phyloP scores from a whole-genome alignment of 441 rosid genomes.

The Adansonia gregorii region DNA sequence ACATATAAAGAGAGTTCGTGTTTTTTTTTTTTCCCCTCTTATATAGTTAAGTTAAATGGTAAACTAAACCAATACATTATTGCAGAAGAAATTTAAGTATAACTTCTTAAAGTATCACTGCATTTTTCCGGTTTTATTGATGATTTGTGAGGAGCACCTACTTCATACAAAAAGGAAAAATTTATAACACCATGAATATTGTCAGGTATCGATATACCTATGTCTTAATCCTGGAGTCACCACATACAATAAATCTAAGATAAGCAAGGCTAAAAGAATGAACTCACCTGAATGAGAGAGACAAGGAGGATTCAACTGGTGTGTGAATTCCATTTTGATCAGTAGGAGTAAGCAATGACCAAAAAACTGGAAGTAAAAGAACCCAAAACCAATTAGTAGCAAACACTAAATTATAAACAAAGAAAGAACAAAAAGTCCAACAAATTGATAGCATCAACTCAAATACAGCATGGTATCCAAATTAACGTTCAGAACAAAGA shows the following conservation, averaged over 20 bases:
- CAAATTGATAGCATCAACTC: not conserved
- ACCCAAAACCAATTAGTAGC: conserved; percentile 17
- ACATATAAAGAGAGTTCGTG: no score
- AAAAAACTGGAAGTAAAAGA: conserved; percentile 59
- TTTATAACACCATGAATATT: not conserved
- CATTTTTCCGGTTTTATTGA: not conserved
- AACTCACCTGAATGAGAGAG: conserved; percentile 78
- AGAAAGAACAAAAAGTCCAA: not conserved
- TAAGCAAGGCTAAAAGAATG: not conserved
- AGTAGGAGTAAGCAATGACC: conserved; percentile 74
- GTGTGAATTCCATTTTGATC: conserved; percentile 52
- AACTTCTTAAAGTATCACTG: not conserved
- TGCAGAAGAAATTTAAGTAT: not conserved
- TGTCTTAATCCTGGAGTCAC: not conserved
- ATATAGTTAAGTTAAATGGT: not conserved
- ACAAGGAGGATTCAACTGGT: conserved; percentile 73
- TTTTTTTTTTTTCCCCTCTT: no score
- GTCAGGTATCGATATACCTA: not conserved
- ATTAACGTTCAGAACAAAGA: not conserved
- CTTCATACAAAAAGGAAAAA: not conserved
- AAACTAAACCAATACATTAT: not conserved
- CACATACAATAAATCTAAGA: not conserved
- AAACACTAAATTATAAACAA: conserved; percentile 8
- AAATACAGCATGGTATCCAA: not conserved
- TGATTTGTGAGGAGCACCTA: not conserved